Evolutionary conservation across 768 basidiomycete genomes (phyloP), one percentile per base, ranked within the genome.

Genomic region (Leucosporidium creatinivorum): DNA sequence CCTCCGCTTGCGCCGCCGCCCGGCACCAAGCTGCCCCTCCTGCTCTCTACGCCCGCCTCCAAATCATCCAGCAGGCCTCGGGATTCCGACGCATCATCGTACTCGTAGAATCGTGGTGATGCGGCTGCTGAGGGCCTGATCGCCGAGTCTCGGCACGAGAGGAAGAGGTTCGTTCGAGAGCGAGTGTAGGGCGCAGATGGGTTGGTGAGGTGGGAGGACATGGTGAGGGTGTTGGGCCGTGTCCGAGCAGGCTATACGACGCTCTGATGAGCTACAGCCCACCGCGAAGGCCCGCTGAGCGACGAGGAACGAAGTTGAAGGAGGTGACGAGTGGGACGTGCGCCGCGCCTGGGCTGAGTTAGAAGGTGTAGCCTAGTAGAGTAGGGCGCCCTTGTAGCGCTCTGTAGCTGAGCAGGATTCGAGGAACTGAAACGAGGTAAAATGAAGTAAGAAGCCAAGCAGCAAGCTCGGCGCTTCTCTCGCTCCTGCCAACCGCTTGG

Each of bases 111-210:
- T 44, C 28, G 67, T 54, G 26, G 68, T 55, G 55, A 70, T 23
- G 28, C 36, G 58, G 47, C 30, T 79, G 23, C 54, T 69, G 81
- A 28, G 84, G 81, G 55, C 82, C 82, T 6, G 23, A 73, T 64
- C 30, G 76, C 74, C 19, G 91, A 90, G 80, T 93, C 89, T 68
- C 94, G 84, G 79, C 89, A 92, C 9, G 93, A 94, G 68, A 93
- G 87, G 79, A 97, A 98, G 74, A 97, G 85, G 62, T 91, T 84
- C 4, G 94, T 97, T 57, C 94, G 80, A 1, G 90, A 92, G 73
- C 94, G 87, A 47, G 89, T 91, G 44, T 48, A 44, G 10, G 63
- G 68, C 39, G 51, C 49, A 23, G 21, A 31, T 1, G n/a, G 10
- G 60, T 48, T 18, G 36, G 58, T 25, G 28, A 30, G 55, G 28